phyloP scores from a whole-genome alignment of 192 early-diverging fungal species.

The Entophlyctis luteolus region DNA sequence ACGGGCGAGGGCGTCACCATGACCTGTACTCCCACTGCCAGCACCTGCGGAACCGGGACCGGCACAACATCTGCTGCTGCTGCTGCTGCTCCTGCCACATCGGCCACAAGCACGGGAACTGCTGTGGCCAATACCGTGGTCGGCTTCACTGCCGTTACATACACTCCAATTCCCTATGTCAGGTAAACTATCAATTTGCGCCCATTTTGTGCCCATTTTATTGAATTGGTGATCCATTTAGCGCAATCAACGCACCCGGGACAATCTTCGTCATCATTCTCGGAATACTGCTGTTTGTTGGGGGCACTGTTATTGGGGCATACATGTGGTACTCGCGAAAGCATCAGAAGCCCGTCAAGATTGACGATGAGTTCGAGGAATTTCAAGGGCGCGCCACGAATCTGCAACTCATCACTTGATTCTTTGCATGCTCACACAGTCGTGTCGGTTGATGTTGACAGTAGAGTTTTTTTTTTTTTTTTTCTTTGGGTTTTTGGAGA shows the following conservation, averaged over 20 bases:
- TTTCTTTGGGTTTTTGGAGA: background rate
- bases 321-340: conserved; percentile 3
- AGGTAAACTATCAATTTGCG: no score
- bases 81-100: background rate
- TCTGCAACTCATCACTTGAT: background rate
- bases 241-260: conserved; percentile 16
- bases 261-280: conserved; percentile 7
- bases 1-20: background rate
- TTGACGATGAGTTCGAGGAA: conserved; percentile 7
- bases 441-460: background rate
- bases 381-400: background rate
- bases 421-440: background rate
- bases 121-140: background rate
- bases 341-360: conserved; percentile 2
- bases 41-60: background rate
- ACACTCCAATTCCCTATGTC: background rate
- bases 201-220: background rate
- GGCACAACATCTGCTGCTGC: background rate
- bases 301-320: background rate
- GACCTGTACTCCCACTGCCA: background rate
- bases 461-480: background rate
- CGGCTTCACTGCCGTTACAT: background rate
- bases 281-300: background rate
- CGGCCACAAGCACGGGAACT: background rate
- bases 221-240: background rate